Conservation (phyloP, 352 stramenopile genomes). For the Pythium plurisporium region DNA sequence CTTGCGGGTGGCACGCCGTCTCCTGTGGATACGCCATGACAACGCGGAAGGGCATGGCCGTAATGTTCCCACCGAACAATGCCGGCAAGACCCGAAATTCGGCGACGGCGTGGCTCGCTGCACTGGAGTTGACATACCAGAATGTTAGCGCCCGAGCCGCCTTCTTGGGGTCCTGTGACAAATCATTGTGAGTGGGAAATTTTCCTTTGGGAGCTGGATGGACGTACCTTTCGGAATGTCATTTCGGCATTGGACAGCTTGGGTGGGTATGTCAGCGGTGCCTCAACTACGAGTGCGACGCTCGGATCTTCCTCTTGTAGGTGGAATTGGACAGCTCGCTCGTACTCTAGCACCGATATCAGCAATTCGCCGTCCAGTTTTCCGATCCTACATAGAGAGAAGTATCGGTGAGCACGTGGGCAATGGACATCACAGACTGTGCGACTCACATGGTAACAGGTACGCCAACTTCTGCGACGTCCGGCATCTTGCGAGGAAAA, state of each 20-base stretch:
- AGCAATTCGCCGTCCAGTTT: conserved; percentile 63
- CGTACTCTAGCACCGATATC: conserved; percentile 54
- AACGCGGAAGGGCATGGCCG: conserved; percentile 41
- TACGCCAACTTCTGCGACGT: conserved; percentile 29
- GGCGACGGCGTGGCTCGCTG: background rate
- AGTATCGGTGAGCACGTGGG: background rate
- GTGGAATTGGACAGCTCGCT: conserved; percentile 20
- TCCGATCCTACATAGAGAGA: conserved; percentile 40
- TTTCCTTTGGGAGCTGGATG: no score
- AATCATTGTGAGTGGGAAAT: no score
- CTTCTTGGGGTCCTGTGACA: conserved; percentile 50
- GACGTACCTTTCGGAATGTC: conserved; percentile 24
- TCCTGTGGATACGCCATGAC: conserved; percentile 63
- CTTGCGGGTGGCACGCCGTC: conserved; percentile 63
- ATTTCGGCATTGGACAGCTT: conserved; percentile 49
- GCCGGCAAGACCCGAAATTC: conserved; percentile 49
- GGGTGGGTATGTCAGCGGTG: conserved; percentile 21
- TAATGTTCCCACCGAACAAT: conserved; percentile 50
- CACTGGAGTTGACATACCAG: conserved; percentile 44
- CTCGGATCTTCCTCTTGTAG: conserved; percentile 30
- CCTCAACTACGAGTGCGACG: conserved; percentile 14
- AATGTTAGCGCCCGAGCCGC: conserved; percentile 39
- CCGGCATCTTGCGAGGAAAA: conserved; percentile 36
- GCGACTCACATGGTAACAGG: conserved; percentile 52
- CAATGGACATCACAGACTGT: background rate